Conservation (phyloP, 208 protist genomes). For the Wallacemonas sp. region DNA sequence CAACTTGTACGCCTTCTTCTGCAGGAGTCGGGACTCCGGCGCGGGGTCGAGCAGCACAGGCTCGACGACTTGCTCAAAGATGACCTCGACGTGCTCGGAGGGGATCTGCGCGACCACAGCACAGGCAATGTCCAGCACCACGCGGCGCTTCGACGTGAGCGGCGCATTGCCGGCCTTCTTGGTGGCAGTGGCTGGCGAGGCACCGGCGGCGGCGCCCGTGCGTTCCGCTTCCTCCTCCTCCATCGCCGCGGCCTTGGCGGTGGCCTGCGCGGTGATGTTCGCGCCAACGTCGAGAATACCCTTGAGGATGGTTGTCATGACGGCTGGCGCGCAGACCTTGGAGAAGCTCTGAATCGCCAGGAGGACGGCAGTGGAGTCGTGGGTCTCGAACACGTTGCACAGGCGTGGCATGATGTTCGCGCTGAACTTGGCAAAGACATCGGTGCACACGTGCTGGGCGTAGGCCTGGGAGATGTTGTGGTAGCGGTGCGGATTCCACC, state of each 20-base stretch:
- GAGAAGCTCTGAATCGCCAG: constrained; percentile 87
- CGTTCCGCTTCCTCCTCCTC: constrained; percentile 5
- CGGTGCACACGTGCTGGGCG: constrained; percentile 65
- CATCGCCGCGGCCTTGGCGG: constrained; percentile 2
- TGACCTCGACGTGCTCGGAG: constrained; percentile 49
- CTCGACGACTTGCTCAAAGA: constrained; percentile 83
- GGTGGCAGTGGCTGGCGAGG: background rate
- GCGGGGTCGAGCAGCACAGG: constrained; percentile 80
- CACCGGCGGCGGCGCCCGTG: background rate
- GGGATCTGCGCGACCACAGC: constrained; percentile 75
- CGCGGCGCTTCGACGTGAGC: constrained; percentile 73
- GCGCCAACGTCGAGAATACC: constrained; percentile 77
- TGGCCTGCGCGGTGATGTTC: constrained; percentile 49
- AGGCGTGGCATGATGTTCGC: constrained; percentile 90
- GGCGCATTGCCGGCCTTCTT: constrained; percentile 45
- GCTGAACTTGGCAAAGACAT: constrained; percentile 79
- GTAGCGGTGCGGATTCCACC: constrained; percentile 76
- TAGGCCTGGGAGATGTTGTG: constrained; percentile 78
- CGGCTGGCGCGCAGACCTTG: constrained; percentile 70
- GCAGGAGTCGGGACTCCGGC: constrained; percentile 75
- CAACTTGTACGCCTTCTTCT: constrained; percentile 93
- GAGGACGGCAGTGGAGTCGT: constrained; percentile 81
- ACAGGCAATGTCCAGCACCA: constrained; percentile 86
- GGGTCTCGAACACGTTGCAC: constrained; percentile 81
- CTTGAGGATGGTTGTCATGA: constrained; percentile 83